Evolutionary conservation across 2,329 filamentous ascomycete genomes (phyloP).

Genomic region (Penicillium vulpinum): DNA sequence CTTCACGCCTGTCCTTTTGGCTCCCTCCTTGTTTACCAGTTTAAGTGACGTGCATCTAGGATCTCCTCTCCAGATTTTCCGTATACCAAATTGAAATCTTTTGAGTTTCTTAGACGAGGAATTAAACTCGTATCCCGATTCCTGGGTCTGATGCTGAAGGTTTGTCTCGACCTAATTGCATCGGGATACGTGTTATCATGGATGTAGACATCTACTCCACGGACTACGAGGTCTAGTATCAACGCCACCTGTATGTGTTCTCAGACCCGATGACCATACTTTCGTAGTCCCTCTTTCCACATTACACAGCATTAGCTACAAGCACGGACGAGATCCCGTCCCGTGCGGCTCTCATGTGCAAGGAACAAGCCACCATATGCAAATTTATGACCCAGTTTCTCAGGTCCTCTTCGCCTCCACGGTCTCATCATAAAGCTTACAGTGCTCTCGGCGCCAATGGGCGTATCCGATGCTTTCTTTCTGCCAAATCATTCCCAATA

Average conservation of each 20-base stretch:
- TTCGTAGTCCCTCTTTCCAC: not conserved
- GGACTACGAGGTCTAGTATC: not conserved
- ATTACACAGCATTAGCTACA: not conserved
- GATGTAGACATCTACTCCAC: not conserved
- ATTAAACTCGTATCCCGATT: constrained; percentile 13
- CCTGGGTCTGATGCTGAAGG: not conserved
- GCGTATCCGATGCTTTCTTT: not conserved
- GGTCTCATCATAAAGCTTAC: not conserved
- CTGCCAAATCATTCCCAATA: constrained; percentile 21
- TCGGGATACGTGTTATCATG: not conserved
- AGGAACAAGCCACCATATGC: constrained; percentile 8
- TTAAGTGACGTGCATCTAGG: constrained; percentile 18
- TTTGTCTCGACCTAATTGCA: not conserved
- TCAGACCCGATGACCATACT: not conserved
- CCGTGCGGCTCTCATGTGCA: constrained; percentile 17
- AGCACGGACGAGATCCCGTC: not conserved
- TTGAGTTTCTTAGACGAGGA: constrained; percentile 15
- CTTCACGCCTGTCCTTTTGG: constrained; percentile 4
- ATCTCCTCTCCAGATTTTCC: constrained; percentile 12
- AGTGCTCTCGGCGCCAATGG: constrained; percentile 10
- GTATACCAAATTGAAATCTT: constrained; percentile 7
- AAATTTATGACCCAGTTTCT: not conserved
- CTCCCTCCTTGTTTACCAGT: constrained; percentile 16
- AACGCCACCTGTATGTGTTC: not conserved
- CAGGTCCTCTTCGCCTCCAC: constrained; percentile 1